phyloP scores from a whole-genome alignment of 2,329 filamentous ascomycete genomes.

The Aureobasidium sp. region DNA sequence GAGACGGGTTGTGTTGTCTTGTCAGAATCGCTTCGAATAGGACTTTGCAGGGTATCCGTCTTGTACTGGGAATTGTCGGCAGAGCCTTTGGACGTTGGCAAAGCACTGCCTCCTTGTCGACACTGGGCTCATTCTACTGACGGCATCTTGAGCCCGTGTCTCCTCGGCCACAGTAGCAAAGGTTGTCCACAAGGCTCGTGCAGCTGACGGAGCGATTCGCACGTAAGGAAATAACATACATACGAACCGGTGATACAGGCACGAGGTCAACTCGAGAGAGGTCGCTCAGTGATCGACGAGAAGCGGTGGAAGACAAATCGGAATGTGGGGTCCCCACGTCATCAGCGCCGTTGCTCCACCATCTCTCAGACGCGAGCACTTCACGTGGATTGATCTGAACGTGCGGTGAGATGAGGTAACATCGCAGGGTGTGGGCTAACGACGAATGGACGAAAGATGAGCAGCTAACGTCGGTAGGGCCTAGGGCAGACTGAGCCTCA shows the following conservation, averaged over 20 bases:
- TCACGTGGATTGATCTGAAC: slow-evolving; percentile 2
- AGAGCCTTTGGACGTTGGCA: background rate
- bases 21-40: background rate
- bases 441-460: background rate
- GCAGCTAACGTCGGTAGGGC: background rate
- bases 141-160: background rate
- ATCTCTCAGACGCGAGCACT: background rate
- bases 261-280: slow-evolving; percentile 6
- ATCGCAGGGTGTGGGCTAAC: background rate
- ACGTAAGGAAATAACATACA: slow-evolving; percentile 1
- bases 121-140: background rate
- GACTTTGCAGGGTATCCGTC: background rate
- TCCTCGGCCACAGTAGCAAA: background rate
- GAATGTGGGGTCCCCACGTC: slow-evolving; percentile 13
- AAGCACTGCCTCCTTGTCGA: background rate
- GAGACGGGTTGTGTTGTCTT: background rate
- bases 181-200: background rate
- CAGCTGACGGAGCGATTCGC: background rate
- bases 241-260: slow-evolving; percentile 8
- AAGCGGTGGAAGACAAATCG: slow-evolving; percentile 4
- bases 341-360: background rate
- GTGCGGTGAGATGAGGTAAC: background rate
- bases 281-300: background rate
- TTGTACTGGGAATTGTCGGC: background rate
- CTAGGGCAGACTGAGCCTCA: background rate